Evolutionary conservation across 495 filamentous ascomycete genomes (phyloP).

Genomic region (Rostrohypoxylon terebratum): DNA sequence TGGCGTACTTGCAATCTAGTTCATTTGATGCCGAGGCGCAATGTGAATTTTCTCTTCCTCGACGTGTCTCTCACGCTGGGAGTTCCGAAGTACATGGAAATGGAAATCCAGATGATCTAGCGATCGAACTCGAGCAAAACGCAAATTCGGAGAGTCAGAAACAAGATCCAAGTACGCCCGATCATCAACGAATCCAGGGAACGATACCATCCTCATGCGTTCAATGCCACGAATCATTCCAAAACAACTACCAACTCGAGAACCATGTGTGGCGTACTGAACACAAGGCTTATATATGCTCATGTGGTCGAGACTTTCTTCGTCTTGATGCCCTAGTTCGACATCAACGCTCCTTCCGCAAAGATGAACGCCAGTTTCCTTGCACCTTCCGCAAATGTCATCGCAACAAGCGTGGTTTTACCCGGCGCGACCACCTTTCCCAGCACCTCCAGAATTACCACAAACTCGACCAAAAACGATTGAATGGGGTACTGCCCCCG

Average conservation of each 20-base stretch:
- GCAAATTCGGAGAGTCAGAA: background rate
- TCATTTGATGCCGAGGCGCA: background rate
- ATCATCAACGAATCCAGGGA: slow-evolving; percentile 19
- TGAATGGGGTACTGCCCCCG: slow-evolving; percentile 1
- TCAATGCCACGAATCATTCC: slow-evolving; percentile 36
- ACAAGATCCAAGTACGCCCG: background rate
- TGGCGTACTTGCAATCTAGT: background rate
- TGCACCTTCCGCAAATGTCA: slow-evolving; percentile 51
- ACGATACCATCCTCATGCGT: slow-evolving; percentile 17
- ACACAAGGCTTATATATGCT: slow-evolving; percentile 37
- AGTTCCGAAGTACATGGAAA: too few relatives aligned
- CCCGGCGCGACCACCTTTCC: slow-evolving; percentile 52
- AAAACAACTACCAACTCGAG: background rate
- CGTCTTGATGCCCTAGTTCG: slow-evolving; percentile 47
- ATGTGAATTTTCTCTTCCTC: background rate
- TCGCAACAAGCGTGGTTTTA: slow-evolving; percentile 53
- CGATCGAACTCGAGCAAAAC: background rate
- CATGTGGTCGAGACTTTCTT: slow-evolving; percentile 47
- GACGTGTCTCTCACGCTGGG: background rate
- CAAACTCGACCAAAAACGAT: slow-evolving; percentile 39
- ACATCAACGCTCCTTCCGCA: slow-evolving; percentile 42
- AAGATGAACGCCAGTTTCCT: slow-evolving; percentile 27
- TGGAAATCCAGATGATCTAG: too few relatives aligned
- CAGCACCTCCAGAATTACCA: slow-evolving; percentile 56
- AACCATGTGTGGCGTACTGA: slow-evolving; percentile 14